A percentile compares a stretch with the other conserved stretches of the same genome.
Evolutionary conservation across 1,139 yeast genomes (phyloP).

Genomic region (Blastobotrys persicus): DNA sequence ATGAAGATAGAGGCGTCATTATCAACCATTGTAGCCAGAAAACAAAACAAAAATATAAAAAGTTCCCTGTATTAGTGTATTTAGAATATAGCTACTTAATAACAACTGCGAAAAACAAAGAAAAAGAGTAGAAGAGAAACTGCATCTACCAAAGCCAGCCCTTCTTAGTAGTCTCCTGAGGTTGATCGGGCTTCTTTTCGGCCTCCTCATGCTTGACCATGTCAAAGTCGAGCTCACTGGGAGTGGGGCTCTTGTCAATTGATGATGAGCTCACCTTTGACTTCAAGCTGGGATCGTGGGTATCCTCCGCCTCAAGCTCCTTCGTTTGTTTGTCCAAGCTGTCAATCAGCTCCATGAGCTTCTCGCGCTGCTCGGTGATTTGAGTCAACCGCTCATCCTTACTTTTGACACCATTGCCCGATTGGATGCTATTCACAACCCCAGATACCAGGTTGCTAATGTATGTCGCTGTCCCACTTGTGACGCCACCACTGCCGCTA

Average conservation of each 20-base stretch:
- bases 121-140: conserved; percentile 9
- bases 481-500: background rate
- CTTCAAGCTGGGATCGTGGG: background rate
- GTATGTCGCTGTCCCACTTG: background rate
- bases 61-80: conserved; percentile 4
- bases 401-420: conserved; percentile 3
- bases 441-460: conserved; percentile 1
- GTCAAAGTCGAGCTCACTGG: conserved; percentile 27
- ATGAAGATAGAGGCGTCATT: too few relatives aligned
- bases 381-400: conserved; percentile 23
- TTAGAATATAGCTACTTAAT: background rate
- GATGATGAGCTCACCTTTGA: background rate
- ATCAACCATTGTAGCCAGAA: too few relatives aligned
- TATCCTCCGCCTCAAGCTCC: conserved; percentile 21
- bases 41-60: too few relatives aligned
- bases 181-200: conserved; percentile 11
- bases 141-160: conserved; percentile 25
- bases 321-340: conserved; percentile 25
- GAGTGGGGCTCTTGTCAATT: conserved; percentile 6
- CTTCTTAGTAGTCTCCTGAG: conserved; percentile 8
- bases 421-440: conserved; percentile 1
- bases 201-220: conserved; percentile 29
- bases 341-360: conserved; percentile 22
- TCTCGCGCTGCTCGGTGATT: conserved; percentile 22
- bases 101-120: conserved; percentile 6